Conservation (phyloP, 2,329 filamentous ascomycete species). For the Fusarium irregulare region DNA sequence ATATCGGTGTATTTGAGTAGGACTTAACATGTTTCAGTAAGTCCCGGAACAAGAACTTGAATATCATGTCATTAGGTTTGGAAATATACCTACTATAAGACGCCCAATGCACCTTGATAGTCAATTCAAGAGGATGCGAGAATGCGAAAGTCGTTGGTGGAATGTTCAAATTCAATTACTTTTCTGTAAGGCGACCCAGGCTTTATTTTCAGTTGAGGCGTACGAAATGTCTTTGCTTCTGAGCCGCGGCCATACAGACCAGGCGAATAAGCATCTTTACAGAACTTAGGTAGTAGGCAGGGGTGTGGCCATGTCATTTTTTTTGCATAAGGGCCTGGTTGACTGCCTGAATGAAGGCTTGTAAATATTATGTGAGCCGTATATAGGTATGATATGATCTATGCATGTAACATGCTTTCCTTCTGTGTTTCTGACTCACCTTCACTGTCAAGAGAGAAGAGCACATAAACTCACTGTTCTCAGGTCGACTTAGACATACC, state of each 20-base stretch:
- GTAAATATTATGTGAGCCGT: background rate
- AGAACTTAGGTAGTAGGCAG: background rate
- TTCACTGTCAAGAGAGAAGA: background rate
- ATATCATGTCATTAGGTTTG: background rate
- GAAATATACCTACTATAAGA: background rate
- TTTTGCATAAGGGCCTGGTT: background rate
- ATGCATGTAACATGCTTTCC: background rate
- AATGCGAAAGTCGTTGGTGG: background rate
- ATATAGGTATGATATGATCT: background rate
- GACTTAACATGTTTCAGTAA: background rate
- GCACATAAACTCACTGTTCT: background rate
- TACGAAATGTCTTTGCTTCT: background rate
- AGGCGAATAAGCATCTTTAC: background rate
- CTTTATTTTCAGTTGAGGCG: background rate
- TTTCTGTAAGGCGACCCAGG: background rate
- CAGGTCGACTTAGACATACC: background rate
- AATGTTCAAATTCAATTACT: background rate
- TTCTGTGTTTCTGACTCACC: background rate
- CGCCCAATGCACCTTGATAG: background rate
- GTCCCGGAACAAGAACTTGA: background rate
- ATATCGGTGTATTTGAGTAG: too few species aligned
- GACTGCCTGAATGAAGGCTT: background rate
- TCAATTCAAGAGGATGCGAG: background rate
- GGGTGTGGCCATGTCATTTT: background rate
- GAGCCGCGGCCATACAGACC: background rate